Percentiles rank a stretch among this genome's conserved stretches.
These are phyloP conservation scores for Plantago ovata DNA, from an alignment of 257 asterid genomes.

Conservation along the genomic window DNA sequence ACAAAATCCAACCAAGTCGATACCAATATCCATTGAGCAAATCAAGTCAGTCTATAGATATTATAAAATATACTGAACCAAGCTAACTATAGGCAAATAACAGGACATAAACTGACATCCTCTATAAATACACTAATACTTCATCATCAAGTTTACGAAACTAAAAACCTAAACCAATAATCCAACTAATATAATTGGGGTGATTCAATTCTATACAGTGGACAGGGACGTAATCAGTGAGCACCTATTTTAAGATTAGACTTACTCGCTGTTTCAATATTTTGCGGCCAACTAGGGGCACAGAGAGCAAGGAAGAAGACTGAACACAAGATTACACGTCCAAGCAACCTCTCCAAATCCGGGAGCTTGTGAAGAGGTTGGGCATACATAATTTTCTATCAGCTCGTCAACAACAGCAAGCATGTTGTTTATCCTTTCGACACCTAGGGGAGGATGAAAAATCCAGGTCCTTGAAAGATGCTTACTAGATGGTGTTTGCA, in stretches of 20 bases:
- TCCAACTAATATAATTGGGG: constrained; percentile 3
- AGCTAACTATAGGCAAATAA: too few species aligned
- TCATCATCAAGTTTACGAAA: too few species aligned
- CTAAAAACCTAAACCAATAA: too few species aligned
- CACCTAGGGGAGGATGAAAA: constrained; percentile 86
- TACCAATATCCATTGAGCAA: too few species aligned
- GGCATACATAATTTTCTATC: constrained; percentile 53
- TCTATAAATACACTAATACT: too few species aligned
- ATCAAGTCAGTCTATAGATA: too few species aligned
- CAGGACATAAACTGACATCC: too few species aligned
- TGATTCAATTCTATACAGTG: constrained; percentile 2
- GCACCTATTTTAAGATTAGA: constrained; percentile 7
- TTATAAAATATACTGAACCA: too few species aligned
- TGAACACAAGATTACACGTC: constrained; percentile 68
- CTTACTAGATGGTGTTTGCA: constrained; percentile 83
- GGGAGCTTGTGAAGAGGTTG: constrained; percentile 82
- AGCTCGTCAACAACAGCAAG: constrained; percentile 78
- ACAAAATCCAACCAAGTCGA: too few species aligned
- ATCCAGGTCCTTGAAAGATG: constrained; percentile 92
- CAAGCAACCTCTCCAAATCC: constrained; percentile 85
- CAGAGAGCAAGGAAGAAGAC: constrained; percentile 60
- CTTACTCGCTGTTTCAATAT: constrained; percentile 80
- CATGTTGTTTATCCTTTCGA: constrained; percentile 68
- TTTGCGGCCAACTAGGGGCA: constrained; percentile 82
- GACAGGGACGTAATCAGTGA: constrained; percentile 6